Percentiles rank a stretch among this genome's conserved stretches.
Conservation (phyloP, 2,329 filamentous ascomycete species). For the Geosmithia flava region DNA sequence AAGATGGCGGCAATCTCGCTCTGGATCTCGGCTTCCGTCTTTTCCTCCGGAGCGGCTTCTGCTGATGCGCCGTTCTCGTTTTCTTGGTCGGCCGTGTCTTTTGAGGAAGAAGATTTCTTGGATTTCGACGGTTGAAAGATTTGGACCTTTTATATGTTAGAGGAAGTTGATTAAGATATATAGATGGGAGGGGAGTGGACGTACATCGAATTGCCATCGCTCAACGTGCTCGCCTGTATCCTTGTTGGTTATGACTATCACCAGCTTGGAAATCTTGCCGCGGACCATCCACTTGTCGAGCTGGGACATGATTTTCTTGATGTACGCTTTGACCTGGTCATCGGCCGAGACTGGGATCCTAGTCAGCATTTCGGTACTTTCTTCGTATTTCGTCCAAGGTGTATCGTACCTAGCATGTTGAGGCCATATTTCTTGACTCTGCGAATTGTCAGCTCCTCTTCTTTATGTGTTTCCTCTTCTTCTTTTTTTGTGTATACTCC, state of each 20-base stretch:
- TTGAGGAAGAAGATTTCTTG: conserved; percentile 14
- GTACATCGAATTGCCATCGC: conserved; percentile 93
- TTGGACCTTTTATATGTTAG: conserved; percentile 25
- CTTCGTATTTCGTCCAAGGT: conserved; percentile 6
- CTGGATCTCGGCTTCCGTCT: conserved; percentile 89
- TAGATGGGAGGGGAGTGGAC: conserved; percentile 6
- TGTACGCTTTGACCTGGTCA: conserved; percentile 97
- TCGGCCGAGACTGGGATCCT: conserved; percentile 63
- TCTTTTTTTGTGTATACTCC: neutral
- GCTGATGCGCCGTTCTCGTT: conserved; percentile 51
- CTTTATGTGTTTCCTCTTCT: neutral
- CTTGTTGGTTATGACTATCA: conserved; percentile 93
- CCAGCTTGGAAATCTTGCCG: conserved; percentile 93
- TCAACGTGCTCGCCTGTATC: conserved; percentile 95
- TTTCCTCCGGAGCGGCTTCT: conserved; percentile 37
- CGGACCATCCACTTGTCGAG: conserved; percentile 96
- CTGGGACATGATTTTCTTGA: conserved; percentile 98
- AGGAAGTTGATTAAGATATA: no score
- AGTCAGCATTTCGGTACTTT: neutral
- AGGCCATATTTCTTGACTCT: conserved; percentile 96
- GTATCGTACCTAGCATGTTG: conserved; percentile 67
- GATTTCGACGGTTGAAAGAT: conserved; percentile 24
- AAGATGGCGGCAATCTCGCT: conserved; percentile 94
- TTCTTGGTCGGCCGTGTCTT: conserved; percentile 50
- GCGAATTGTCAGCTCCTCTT: neutral